These are phyloP conservation scores for Chlorella variabilis DNA, from an alignment of 163 green algal species.

Conservation along the genomic window DNA sequence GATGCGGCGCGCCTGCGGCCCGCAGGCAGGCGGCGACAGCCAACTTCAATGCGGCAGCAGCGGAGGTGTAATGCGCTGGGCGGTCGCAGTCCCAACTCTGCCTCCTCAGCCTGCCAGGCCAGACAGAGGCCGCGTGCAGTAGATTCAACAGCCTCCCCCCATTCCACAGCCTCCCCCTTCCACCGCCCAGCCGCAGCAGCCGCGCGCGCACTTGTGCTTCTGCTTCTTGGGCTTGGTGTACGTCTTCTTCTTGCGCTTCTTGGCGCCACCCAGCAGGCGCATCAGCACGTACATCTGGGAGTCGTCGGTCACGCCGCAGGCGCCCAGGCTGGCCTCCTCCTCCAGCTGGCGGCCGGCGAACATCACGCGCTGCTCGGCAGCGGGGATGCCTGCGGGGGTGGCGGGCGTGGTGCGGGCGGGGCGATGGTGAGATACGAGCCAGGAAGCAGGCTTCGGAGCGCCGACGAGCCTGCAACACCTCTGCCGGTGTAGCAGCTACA, in stretches of 20 bases:
- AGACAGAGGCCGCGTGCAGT: not conserved
- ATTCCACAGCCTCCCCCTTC: no score
- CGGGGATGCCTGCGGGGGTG: constrained; percentile 67
- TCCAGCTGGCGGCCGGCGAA: constrained; percentile 86
- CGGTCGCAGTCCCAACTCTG: no score
- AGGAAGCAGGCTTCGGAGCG: not conserved
- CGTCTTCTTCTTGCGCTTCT: constrained; percentile 99
- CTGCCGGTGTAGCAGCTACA: no score
- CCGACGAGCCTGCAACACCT: no score
- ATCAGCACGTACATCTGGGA: constrained; percentile 85
- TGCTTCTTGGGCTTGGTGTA: constrained; percentile 99
- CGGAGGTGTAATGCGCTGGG: no score
- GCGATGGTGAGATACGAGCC: not conserved
- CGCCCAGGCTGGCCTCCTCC: constrained; percentile 63
- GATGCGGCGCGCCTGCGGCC: no score
- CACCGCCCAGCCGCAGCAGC: no score
- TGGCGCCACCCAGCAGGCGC: constrained; percentile 94
- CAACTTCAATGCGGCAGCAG: no score
- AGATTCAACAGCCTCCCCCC: not conserved
- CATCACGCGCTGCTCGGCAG: constrained; percentile 78
- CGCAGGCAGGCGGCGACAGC: no score
- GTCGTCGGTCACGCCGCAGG: constrained; percentile 84
- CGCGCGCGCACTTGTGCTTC: constrained; percentile 93
- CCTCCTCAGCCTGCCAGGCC: not conserved
- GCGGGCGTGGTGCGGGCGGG: not conserved